Percentiles rank a stretch among this genome's conserved stretches.
Evolutionary conservation across 2,329 filamentous ascomycete species (phyloP).

Genomic region (Intubia oerlemansii): DNA sequence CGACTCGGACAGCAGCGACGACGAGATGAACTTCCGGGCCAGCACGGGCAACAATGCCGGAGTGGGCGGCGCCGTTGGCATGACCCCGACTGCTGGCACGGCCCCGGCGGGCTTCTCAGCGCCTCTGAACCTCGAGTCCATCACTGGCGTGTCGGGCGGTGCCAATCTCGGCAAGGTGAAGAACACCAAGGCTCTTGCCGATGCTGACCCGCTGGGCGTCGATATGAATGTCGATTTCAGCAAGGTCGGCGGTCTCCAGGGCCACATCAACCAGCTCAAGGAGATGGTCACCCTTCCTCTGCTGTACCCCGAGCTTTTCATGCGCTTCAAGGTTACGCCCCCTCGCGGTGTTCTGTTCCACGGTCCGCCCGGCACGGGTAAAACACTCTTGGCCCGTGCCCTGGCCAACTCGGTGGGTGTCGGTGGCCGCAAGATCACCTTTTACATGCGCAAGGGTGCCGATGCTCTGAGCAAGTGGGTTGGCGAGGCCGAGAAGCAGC

Average conservation of each 20-base stretch:
- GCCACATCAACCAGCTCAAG: slow-evolving; percentile 91
- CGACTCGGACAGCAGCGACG: slow-evolving; percentile 93
- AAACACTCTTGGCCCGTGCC: slow-evolving; percentile 85
- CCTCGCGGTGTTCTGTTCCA: slow-evolving; percentile 92
- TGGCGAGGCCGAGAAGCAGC: slow-evolving; percentile 87
- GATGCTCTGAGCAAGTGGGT: slow-evolving; percentile 98
- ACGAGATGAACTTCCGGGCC: slow-evolving; percentile 36
- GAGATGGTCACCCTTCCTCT: slow-evolving; percentile 95
- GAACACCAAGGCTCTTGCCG: slow-evolving; percentile 75
- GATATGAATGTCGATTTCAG: slow-evolving; percentile 86
- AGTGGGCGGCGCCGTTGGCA: slow-evolving; percentile 36
- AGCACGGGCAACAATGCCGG: slow-evolving; percentile 21
- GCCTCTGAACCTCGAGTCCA: slow-evolving; percentile 17
- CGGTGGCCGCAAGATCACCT: slow-evolving; percentile 84
- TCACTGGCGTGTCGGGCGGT: slow-evolving; percentile 24
- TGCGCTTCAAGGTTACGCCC: slow-evolving; percentile 77
- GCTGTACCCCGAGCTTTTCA: slow-evolving; percentile 86
- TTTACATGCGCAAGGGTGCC: slow-evolving; percentile 98
- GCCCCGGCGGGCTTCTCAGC: slow-evolving; percentile 8
- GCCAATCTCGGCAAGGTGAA: slow-evolving; percentile 86
- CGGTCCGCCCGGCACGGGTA: slow-evolving; percentile 90
- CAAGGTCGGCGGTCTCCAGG: slow-evolving; percentile 77
- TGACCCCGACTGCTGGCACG: slow-evolving; percentile 31
- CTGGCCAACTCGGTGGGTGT: slow-evolving; percentile 78
- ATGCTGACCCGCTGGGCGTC: slow-evolving; percentile 85